Percentiles rank a stretch among this genome's conserved stretches.
Conservation (phyloP, 169 alveolate genomes). For the Plasmodium gonderi region DNA sequence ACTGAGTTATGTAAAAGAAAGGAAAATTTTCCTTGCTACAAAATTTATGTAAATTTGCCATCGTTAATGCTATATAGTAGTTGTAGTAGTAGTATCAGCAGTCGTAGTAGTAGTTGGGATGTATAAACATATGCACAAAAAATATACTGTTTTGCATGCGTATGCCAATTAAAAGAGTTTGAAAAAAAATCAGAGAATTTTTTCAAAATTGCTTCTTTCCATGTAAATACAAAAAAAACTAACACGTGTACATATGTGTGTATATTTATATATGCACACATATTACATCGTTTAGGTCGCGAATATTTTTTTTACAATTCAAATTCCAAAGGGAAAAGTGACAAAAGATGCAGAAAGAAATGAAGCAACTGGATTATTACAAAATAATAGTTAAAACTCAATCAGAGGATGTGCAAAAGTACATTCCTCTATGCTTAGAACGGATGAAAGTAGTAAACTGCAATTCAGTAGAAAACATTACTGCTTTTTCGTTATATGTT, state of each 20-base stretch:
- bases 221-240: not conserved
- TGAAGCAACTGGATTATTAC: not conserved
- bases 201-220: not conserved
- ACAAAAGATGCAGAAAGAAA: not conserved
- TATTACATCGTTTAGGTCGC: not conserved
- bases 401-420: constrained; percentile 11
- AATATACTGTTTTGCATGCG: too few species aligned
- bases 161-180: too few species aligned
- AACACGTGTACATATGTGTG: not conserved
- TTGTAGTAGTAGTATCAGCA: too few species aligned
- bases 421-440: constrained; percentile 19
- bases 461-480: not conserved
- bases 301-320: not conserved
- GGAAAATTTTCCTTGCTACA: too few species aligned
- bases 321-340: not conserved
- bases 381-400: constrained; percentile 11
- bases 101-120: too few species aligned
- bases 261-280: not conserved
- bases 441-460: constrained; percentile 29
- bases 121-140: too few species aligned
- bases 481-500: not conserved
- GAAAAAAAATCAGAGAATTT: too few species aligned
- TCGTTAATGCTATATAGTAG: too few species aligned
- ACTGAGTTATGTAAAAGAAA: too few species aligned
- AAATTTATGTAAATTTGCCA: too few species aligned